A percentile compares a stretch with the other conserved stretches of the same genome.
Evolutionary conservation across 352 stramenopile species (phyloP).

Genomic region (Globisporangium uncinulatum): DNA sequence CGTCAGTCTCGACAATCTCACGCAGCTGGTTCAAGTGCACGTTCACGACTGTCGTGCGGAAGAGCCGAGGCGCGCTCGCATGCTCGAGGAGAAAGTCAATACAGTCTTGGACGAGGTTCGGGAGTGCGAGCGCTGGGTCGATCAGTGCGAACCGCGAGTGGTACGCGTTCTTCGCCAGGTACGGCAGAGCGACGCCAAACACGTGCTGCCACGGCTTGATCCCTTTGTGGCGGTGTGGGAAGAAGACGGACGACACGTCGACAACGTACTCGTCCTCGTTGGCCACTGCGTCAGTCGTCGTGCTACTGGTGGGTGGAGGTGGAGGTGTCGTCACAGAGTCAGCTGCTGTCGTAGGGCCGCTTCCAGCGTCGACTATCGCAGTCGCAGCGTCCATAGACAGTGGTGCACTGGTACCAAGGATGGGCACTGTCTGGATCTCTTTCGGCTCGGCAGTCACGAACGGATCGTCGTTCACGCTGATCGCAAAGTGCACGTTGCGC

Average conservation of each 20-base stretch:
- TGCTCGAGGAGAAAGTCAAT: constrained; percentile 61
- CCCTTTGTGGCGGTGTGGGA: constrained; percentile 61
- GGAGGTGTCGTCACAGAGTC: neutral
- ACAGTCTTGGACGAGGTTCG: constrained; percentile 76
- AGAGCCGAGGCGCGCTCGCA: constrained; percentile 60
- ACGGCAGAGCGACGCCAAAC: constrained; percentile 66
- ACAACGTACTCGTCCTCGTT: constrained; percentile 38
- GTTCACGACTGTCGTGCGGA: constrained; percentile 72
- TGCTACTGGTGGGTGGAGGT: neutral
- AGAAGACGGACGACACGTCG: constrained; percentile 46
- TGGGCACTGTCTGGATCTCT: constrained; percentile 7
- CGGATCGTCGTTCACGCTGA: constrained; percentile 57
- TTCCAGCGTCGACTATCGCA: neutral
- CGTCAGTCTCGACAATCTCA: constrained; percentile 69
- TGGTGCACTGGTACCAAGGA: neutral
- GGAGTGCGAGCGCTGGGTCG: constrained; percentile 61
- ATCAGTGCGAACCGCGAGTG: constrained; percentile 77
- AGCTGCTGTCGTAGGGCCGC: constrained; percentile 2
- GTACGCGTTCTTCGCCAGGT: constrained; percentile 75
- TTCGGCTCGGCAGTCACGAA: constrained; percentile 23
- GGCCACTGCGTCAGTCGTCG: neutral
- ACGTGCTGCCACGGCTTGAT: constrained; percentile 84
- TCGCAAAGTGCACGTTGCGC: constrained; percentile 59
- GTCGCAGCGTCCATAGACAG: neutral
- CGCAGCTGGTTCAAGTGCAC: constrained; percentile 65